A percentile compares a stretch with the other conserved stretches of the same genome.
Conservation (phyloP, 1,139 yeast genomes). For the Arxiozyma bovina region DNA sequence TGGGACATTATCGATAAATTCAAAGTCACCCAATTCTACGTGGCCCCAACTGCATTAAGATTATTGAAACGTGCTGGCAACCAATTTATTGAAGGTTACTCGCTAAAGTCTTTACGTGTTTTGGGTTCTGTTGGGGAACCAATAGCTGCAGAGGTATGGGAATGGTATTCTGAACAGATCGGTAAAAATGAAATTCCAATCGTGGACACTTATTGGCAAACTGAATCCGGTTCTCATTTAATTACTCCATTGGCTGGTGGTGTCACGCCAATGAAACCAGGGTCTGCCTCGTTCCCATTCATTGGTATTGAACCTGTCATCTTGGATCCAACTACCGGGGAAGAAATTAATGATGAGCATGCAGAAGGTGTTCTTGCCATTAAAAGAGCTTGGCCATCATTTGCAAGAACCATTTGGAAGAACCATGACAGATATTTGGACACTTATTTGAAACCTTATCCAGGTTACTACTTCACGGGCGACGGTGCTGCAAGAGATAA, state of each 20-base stretch:
- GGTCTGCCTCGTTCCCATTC: slow-evolving; percentile 71
- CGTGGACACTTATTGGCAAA: slow-evolving; percentile 79
- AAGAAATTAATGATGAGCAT: slow-evolving; percentile 50
- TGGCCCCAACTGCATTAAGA: slow-evolving; percentile 85
- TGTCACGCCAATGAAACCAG: slow-evolving; percentile 68
- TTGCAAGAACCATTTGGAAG: slow-evolving; percentile 66
- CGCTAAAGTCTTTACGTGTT: slow-evolving; percentile 57
- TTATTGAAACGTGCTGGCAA: slow-evolving; percentile 77
- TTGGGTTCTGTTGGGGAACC: slow-evolving; percentile 91
- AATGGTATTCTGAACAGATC: slow-evolving; percentile 75
- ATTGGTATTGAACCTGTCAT: slow-evolving; percentile 64
- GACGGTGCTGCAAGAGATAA: slow-evolving; percentile 76
- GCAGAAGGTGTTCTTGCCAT: slow-evolving; percentile 72
- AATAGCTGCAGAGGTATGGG: slow-evolving; percentile 89
- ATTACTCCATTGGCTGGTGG: slow-evolving; percentile 56
- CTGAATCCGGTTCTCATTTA: slow-evolving; percentile 71
- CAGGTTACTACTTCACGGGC: slow-evolving; percentile 65
- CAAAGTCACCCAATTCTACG: slow-evolving; percentile 75
- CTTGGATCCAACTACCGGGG: slow-evolving; percentile 63
- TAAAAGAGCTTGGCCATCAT: slow-evolving; percentile 70
- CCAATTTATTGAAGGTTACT: slow-evolving; percentile 52
- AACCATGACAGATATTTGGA: slow-evolving; percentile 61
- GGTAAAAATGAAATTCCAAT: slow-evolving; percentile 70
- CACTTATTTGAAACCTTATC: slow-evolving; percentile 63
- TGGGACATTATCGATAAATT: slow-evolving; percentile 77